These are phyloP conservation scores for Plasmopara muralis DNA, from an alignment of 352 stramenopile species.

Conservation along the genomic window DNA sequence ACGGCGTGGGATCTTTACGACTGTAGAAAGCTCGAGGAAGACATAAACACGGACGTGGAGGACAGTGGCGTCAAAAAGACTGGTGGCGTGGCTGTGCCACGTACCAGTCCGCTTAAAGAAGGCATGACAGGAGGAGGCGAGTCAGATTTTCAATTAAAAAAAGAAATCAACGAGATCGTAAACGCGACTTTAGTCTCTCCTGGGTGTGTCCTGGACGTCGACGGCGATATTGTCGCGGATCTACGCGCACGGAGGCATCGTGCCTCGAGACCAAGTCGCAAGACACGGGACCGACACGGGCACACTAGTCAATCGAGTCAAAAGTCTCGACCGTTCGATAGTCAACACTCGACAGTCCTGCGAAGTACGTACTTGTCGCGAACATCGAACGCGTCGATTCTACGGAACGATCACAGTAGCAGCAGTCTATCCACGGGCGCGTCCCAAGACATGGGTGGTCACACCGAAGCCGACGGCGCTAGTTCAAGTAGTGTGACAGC, in stretches of 20 bases:
- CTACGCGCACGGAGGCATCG: slow-evolving; percentile 48
- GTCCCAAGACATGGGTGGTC: slow-evolving; percentile 35
- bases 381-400: slow-evolving; percentile 43
- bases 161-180: slow-evolving; percentile 77
- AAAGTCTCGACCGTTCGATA: slow-evolving; percentile 40
- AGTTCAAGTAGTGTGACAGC: slow-evolving; percentile 32
- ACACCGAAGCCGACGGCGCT: slow-evolving; percentile 16
- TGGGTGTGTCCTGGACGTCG: slow-evolving; percentile 71
- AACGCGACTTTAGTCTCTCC: slow-evolving; percentile 63
- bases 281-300: slow-evolving; percentile 10
- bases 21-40: slow-evolving; percentile 28
- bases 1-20: slow-evolving; percentile 88
- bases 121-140: background rate
- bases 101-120: slow-evolving; percentile 15
- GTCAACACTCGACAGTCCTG: slow-evolving; percentile 31
- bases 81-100: background rate
- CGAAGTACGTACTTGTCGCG: slow-evolving; percentile 5
- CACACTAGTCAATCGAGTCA: slow-evolving; percentile 28
- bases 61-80: background rate
- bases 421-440: slow-evolving; percentile 43
- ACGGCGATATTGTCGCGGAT: slow-evolving; percentile 74
- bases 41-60: slow-evolving; percentile 27
- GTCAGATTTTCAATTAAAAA: slow-evolving; percentile 48
- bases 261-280: slow-evolving; percentile 16
- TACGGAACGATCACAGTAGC: slow-evolving; percentile 33